A percentile compares a stretch with the other conserved stretches of the same genome.
These are phyloP conservation scores for Cladophialophora psammophila DNA, from an alignment of 2,329 filamentous ascomycete genomes.

Conservation along the genomic window DNA sequence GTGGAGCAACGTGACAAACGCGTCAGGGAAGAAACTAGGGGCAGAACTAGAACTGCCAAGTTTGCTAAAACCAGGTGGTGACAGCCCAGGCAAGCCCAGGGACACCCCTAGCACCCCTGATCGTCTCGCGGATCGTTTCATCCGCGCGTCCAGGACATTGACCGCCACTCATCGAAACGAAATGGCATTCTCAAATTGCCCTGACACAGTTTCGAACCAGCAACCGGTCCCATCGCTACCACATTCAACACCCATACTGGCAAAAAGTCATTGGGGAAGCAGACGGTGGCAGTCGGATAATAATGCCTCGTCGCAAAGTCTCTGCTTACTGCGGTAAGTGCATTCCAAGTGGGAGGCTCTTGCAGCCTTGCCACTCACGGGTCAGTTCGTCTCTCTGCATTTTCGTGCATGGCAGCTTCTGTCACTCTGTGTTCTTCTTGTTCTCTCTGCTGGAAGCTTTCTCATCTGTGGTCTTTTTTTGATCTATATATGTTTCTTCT, in stretches of 20 bases:
- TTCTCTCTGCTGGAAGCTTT: not conserved
- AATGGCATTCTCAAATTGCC: not conserved
- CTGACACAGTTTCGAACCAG: constrained; percentile 3
- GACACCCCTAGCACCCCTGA: not conserved
- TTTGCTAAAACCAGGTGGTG: too few relatives aligned
- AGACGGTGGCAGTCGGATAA: not conserved
- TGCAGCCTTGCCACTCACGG: not conserved
- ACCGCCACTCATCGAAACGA: constrained; percentile 10
- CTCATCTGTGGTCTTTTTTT: not conserved
- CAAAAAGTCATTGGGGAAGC: constrained; percentile 1
- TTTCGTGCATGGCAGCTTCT: not conserved
- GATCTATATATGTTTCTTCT: not conserved
- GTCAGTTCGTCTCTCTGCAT: not conserved
- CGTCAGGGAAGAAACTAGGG: too few relatives aligned
- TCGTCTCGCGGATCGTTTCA: constrained; percentile 6
- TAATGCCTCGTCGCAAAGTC: not conserved
- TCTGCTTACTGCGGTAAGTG: too few relatives aligned
- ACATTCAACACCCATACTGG: not conserved
- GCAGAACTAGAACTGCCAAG: too few relatives aligned
- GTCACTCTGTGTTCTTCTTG: not conserved
- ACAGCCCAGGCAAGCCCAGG: too few relatives aligned
- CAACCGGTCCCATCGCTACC: not conserved
- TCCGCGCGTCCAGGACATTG: not conserved
- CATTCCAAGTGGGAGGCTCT: not conserved
- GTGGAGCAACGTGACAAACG: too few relatives aligned